phyloP scores from a whole-genome alignment of 2,329 filamentous ascomycete genomes.

The Penicillium sp. region DNA sequence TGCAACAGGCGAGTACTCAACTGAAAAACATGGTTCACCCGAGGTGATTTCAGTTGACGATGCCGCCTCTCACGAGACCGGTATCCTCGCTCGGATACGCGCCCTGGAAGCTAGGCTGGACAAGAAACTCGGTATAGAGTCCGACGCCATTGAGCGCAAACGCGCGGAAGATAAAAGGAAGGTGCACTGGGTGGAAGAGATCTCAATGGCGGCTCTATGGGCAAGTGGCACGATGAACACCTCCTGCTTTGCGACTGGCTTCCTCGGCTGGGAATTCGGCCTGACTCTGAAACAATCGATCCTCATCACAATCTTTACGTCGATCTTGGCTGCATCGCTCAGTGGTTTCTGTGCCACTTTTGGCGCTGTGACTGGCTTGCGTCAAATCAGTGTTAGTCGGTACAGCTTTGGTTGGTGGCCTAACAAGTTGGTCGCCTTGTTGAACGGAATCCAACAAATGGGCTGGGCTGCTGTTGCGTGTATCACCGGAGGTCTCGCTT shows the following conservation, averaged over 20 bases:
- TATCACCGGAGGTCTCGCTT: constrained; percentile 33
- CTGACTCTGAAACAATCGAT: constrained; percentile 47
- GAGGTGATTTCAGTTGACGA: too few relatives aligned
- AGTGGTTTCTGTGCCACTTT: constrained; percentile 51
- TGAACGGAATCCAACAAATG: constrained; percentile 36
- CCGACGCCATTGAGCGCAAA: constrained; percentile 48
- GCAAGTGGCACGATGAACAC: constrained; percentile 53
- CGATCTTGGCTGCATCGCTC: constrained; percentile 43
- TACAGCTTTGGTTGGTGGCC: constrained; percentile 55
- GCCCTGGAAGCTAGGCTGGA: constrained; percentile 47
- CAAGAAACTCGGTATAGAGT: constrained; percentile 50
- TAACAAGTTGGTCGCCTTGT: constrained; percentile 48
- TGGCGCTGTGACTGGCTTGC: constrained; percentile 50
- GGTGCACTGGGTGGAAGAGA: constrained; percentile 41
- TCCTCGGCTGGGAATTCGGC: constrained; percentile 52
- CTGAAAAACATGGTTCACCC: too few relatives aligned
- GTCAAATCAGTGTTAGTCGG: constrained; percentile 52
- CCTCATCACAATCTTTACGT: constrained; percentile 47
- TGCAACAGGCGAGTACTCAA: too few relatives aligned
- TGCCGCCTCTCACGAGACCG: not conserved
- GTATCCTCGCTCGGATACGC: constrained; percentile 27
- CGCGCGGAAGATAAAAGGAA: constrained; percentile 30
- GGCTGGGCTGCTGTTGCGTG: constrained; percentile 31
- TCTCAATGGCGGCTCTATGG: constrained; percentile 52
- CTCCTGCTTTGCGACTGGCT: constrained; percentile 53